Evolutionary conservation across 169 alveolate genomes (phyloP), one percentile per base, ranked within the genome.

Genomic region (Amoebophrya sp.): DNA sequence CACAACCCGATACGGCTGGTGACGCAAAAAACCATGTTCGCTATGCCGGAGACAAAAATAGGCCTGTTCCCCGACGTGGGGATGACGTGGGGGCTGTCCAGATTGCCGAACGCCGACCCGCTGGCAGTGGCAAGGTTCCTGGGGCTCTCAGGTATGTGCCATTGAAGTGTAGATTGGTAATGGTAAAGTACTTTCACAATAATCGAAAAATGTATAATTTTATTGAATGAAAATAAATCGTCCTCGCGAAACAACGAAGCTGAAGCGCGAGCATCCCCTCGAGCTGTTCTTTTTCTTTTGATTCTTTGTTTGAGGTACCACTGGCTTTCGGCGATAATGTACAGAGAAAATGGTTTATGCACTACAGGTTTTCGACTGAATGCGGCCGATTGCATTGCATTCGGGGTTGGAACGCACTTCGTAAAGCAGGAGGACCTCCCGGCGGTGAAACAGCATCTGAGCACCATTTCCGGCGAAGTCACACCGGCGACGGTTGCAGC

Each of bases 31-130:
- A 93, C 97, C n/a, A 92, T 94, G 29, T 95, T 94, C 89, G 97
- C 98, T 0, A 97, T 97, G 98, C 98, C 98, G 23, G 98, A 97
- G 93, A 94, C 96, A n/a, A 95, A 93, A 43, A 95, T 97, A 40
- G 98, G 98, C 45, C 94, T 95, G 70, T 96, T 96, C 90, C 96
- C 98, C 34, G 98, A 97, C 92, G 97, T 95, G 7, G 98, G 97
- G 10, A 58, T 58, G 78, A 58, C 78, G 29, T 58, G 78, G 78
- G 78, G 78, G 7, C 78, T 58, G 38, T 58, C 78, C 29, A 13
- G 78, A 2, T 29, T 58, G 7, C 29, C 39, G 34, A 58, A 58
- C 34, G 34, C 10, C 26, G 23, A 16, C 23, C 78, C 78, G 7
- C 29, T 58, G 7, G 78, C 78, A 16, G 23, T 58, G 34, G 78